Conservation (phyloP, 2,329 filamentous ascomycete species). For the Albifimbria verrucaria region DNA sequence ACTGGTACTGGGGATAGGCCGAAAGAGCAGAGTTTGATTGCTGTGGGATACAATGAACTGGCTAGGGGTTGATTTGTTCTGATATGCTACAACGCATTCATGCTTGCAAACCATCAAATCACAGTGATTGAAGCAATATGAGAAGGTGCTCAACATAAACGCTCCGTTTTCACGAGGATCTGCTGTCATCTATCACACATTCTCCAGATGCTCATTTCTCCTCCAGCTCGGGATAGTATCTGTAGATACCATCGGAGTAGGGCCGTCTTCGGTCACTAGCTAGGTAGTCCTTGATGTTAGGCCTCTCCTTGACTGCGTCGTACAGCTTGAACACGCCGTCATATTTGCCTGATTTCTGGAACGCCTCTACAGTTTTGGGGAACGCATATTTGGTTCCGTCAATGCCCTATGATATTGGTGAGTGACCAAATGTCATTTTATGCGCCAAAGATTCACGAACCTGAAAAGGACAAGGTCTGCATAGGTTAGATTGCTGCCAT, state of each 20-base stretch:
- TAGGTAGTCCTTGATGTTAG: slow-evolving; percentile 66
- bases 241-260: slow-evolving; percentile 65
- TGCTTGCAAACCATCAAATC: too few species aligned
- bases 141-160: too few species aligned
- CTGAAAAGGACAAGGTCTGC: slow-evolving; percentile 74
- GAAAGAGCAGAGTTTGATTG: slow-evolving; percentile 54
- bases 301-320: slow-evolving; percentile 57
- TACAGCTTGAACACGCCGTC: slow-evolving; percentile 62
- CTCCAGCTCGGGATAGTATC: slow-evolving; percentile 72
- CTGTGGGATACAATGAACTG: slow-evolving; percentile 55
- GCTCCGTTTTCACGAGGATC: too few species aligned
- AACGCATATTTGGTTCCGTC: slow-evolving; percentile 65
- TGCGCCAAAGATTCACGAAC: slow-evolving; percentile 31
- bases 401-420: slow-evolving; percentile 34
- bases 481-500: slow-evolving; percentile 63
- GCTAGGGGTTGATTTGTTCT: neutral
- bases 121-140: too few species aligned
- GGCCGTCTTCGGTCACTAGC: slow-evolving; percentile 58
- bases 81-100: too few species aligned
- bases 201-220: slow-evolving; percentile 16
- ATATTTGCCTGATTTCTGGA: slow-evolving; percentile 56
- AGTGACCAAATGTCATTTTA: neutral
- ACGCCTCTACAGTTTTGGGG: slow-evolving; percentile 58
- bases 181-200: too few species aligned
- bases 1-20: slow-evolving; percentile 58